phyloP scores from a whole-genome alignment of 177 flowering plant species.

The Vitis hybrid region DNA sequence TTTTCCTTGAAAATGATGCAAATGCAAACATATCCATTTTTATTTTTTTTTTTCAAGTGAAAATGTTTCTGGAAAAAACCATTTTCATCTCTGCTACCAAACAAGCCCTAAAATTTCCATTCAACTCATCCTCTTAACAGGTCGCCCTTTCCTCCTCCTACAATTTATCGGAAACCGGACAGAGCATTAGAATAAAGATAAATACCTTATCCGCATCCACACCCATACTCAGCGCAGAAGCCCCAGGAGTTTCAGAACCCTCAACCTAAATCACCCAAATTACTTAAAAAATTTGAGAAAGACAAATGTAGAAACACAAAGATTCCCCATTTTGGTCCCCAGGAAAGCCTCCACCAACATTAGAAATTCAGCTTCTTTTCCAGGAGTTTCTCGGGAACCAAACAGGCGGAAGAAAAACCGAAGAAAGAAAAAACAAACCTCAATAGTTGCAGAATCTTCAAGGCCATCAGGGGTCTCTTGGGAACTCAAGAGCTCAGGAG shows the following conservation, averaged over 20 bases:
- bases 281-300: not conserved
- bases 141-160: too few relatives aligned
- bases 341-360: too few relatives aligned
- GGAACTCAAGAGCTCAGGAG: slow-evolving; percentile 60
- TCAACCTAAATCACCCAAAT: slow-evolving; percentile 31
- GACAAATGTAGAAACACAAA: not conserved
- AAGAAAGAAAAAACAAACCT: slow-evolving; percentile 19
- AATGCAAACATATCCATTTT: too few relatives aligned
- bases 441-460: slow-evolving; percentile 13
- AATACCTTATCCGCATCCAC: slow-evolving; percentile 56
- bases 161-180: too few relatives aligned
- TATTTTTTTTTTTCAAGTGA: too few relatives aligned
- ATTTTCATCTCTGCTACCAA: too few relatives aligned
- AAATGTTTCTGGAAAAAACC: too few relatives aligned
- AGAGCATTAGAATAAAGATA: not conserved
- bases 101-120: too few relatives aligned
- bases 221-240: slow-evolving; percentile 37
- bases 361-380: not conserved
- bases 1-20: too few relatives aligned
- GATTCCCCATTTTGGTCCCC: too few relatives aligned
- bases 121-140: too few relatives aligned
- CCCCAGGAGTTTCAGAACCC: slow-evolving; percentile 37
- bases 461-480: slow-evolving; percentile 27
- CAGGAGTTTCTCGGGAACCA: slow-evolving; percentile 6
- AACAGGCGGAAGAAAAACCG: not conserved